Evolutionary conservation across 768 basidiomycete species (phyloP).

Genomic region (Coprinopsis strossmayeri): DNA sequence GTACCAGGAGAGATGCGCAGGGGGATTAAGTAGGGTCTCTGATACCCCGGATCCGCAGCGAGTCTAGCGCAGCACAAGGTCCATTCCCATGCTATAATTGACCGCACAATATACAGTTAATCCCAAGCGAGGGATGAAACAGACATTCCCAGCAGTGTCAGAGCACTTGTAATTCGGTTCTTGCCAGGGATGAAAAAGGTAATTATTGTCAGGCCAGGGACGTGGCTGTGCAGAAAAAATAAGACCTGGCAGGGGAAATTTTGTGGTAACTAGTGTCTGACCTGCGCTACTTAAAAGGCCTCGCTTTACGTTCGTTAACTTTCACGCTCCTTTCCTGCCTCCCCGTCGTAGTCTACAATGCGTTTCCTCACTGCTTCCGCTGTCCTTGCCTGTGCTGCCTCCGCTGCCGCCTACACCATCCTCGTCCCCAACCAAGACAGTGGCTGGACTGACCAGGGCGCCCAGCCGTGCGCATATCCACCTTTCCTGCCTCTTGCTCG

Average conservation of each 20-base stretch:
- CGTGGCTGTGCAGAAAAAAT: background rate
- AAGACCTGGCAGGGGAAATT: background rate
- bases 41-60: too few relatives aligned
- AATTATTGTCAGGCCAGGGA: background rate
- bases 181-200: too few relatives aligned
- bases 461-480: conserved; percentile 33
- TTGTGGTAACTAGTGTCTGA: conserved; percentile 1
- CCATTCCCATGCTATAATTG: too few relatives aligned
- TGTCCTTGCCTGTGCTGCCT: conserved; percentile 42
- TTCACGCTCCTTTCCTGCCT: conserved; percentile 15
- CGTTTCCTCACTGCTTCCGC: conserved; percentile 20
- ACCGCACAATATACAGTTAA: too few relatives aligned
- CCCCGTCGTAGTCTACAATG: background rate
- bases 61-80: too few relatives aligned
- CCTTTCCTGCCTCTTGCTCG: background rate
- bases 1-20: too few relatives aligned
- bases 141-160: too few relatives aligned
- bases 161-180: too few relatives aligned
- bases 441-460: conserved; percentile 54
- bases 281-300: conserved; percentile 16
- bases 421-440: conserved; percentile 36
- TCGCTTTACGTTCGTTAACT: conserved; percentile 11
- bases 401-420: conserved; percentile 58
- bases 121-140: too few relatives aligned
- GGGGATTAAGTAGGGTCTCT: background rate